Evolutionary conservation across 345 rosid species (phyloP).

Genomic region (Salix dunnii): DNA sequence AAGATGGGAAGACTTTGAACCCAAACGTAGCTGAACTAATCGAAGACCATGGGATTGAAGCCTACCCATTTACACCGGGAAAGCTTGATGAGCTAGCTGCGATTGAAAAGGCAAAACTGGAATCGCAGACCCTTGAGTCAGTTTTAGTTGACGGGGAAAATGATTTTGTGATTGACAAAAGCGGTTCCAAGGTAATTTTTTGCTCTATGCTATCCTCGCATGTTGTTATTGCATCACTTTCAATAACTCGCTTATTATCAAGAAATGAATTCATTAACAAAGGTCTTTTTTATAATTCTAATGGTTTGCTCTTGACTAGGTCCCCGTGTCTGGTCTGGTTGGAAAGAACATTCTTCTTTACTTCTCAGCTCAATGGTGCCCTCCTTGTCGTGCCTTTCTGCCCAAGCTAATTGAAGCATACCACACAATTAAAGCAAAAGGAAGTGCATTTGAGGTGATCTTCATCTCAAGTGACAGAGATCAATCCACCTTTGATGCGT

Average conservation of each 20-base stretch:
- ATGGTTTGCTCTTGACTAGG: conserved; percentile 28
- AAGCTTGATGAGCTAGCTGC: conserved; percentile 43
- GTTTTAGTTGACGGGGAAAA: conserved; percentile 53
- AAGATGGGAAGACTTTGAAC: conserved; percentile 63
- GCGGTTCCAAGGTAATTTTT: conserved; percentile 50
- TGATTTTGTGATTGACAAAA: conserved; percentile 55
- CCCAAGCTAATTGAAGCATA: conserved; percentile 59
- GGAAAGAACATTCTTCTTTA: conserved; percentile 66
- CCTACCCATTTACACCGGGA: conserved; percentile 68
- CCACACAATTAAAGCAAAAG: conserved; percentile 51
- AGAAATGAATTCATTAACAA: too few species aligned
- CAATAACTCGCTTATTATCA: too few species aligned
- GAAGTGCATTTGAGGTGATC: conserved; percentile 50
- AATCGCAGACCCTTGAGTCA: conserved; percentile 57
- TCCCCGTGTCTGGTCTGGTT: conserved; percentile 49
- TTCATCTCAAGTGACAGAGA: conserved; percentile 56
- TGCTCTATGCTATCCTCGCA: too few species aligned
- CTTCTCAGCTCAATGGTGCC: conserved; percentile 76
- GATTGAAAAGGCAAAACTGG: conserved; percentile 44
- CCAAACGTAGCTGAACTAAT: conserved; percentile 53
- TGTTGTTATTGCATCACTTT: neutral
- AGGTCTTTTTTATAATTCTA: too few species aligned
- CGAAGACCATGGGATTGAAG: conserved; percentile 54
- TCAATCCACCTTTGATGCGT: conserved; percentile 47
- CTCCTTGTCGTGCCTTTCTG: conserved; percentile 56